A percentile compares a stretch with the other conserved stretches of the same genome.
Conservation (phyloP, 139 green algal species). For the Pycnococcus provasolii region DNA sequence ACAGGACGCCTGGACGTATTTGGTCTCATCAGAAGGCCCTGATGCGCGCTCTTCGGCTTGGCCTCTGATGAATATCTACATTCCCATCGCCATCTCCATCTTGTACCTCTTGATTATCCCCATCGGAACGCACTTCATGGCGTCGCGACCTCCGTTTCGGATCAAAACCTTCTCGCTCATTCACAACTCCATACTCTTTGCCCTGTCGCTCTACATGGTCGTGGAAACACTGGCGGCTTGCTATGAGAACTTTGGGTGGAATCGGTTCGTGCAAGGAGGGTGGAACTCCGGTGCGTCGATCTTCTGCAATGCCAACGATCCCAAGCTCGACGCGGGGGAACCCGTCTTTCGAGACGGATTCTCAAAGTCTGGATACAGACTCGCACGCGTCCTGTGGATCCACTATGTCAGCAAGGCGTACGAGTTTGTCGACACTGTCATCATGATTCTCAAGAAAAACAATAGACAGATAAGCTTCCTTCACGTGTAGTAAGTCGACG, state of each 20-base stretch:
- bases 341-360: not conserved
- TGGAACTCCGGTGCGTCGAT: slow-evolving; percentile 26
- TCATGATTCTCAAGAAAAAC: slow-evolving; percentile 55
- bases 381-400: slow-evolving; percentile 36
- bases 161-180: slow-evolving; percentile 28
- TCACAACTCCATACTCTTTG: slow-evolving; percentile 38
- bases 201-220: slow-evolving; percentile 32
- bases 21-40: too few relatives aligned
- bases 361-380: slow-evolving; percentile 16
- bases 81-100: not conserved
- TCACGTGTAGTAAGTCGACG: slow-evolving; percentile 31
- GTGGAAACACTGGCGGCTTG: slow-evolving; percentile 17
- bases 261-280: not conserved
- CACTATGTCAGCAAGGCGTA: slow-evolving; percentile 46
- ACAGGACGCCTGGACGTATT: too few relatives aligned
- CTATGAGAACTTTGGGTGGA: slow-evolving; percentile 26
- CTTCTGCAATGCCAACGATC: slow-evolving; percentile 3
- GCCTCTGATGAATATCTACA: too few relatives aligned
- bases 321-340: not conserved
- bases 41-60: too few relatives aligned
- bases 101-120: slow-evolving; percentile 18
- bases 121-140: slow-evolving; percentile 29
- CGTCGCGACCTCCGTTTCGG: slow-evolving; percentile 28
- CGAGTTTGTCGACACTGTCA: slow-evolving; percentile 48
- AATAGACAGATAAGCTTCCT: slow-evolving; percentile 41